A percentile compares a stretch with the other conserved stretches of the same genome.
phyloP scores from a whole-genome alignment of 2,329 filamentous ascomycete species.

The Zelopaecilomyces penicillatus region DNA sequence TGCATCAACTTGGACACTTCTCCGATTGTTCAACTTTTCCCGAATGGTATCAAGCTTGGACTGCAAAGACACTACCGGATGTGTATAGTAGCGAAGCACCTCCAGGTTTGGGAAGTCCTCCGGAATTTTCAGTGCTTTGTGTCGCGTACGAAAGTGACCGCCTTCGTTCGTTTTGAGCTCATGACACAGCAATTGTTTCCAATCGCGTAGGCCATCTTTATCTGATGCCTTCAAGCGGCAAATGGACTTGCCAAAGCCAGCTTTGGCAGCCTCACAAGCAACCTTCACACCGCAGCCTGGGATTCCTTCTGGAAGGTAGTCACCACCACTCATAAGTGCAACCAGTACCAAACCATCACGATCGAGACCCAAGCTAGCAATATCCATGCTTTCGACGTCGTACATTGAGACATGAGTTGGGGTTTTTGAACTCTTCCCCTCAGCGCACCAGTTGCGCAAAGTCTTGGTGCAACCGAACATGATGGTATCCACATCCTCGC shows the following conservation, averaged over 20 bases:
- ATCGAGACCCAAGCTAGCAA: slow-evolving; percentile 55
- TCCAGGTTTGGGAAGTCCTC: slow-evolving; percentile 72
- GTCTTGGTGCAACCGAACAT: slow-evolving; percentile 89
- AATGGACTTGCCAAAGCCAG: slow-evolving; percentile 73
- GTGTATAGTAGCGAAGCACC: slow-evolving; percentile 77
- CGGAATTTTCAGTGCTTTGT: slow-evolving; percentile 66
- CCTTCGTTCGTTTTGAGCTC: slow-evolving; percentile 80
- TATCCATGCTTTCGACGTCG: slow-evolving; percentile 47
- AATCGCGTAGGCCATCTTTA: slow-evolving; percentile 49
- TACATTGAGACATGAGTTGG: slow-evolving; percentile 86
- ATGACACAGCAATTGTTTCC: slow-evolving; percentile 63
- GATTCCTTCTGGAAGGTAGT: slow-evolving; percentile 85
- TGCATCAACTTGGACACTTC: slow-evolving; percentile 29
- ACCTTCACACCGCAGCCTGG: slow-evolving; percentile 80
- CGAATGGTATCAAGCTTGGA: slow-evolving; percentile 30
- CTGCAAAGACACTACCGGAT: slow-evolving; percentile 69
- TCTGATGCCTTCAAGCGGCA: slow-evolving; percentile 58
- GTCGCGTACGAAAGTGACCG: slow-evolving; percentile 68
- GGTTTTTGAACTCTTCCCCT: slow-evolving; percentile 53
- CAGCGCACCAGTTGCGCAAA: slow-evolving; percentile 74
- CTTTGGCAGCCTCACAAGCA: slow-evolving; percentile 81
- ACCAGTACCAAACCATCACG: slow-evolving; percentile 88
- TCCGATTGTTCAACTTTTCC: slow-evolving; percentile 15
- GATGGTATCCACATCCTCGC: slow-evolving; percentile 92
- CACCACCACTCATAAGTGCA: slow-evolving; percentile 89